Conservation (phyloP, 148 eudicot genomes). For the Rhododendron henanense region DNA sequence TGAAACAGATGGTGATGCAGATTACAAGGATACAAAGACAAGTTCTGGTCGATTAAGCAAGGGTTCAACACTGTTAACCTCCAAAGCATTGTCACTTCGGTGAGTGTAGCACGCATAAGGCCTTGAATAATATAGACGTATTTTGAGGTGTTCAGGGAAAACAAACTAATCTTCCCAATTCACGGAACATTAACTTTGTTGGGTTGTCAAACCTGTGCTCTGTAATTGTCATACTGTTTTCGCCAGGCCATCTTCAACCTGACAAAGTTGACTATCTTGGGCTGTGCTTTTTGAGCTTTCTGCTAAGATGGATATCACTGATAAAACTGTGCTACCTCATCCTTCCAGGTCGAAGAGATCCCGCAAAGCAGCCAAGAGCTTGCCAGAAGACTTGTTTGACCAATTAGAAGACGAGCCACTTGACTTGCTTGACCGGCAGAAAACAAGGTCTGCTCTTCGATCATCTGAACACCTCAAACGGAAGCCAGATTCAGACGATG, state of each 20-base stretch:
- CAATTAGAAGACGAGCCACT: constrained; percentile 83
- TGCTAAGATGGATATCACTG: neutral
- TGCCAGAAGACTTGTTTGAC: constrained; percentile 62
- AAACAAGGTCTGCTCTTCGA: constrained; percentile 74
- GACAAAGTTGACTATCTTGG: neutral
- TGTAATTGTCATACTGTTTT: neutral
- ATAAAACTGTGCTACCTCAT: neutral
- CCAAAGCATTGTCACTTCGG: constrained; percentile 60
- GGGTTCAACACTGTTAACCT: constrained; percentile 38
- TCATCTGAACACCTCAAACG: constrained; percentile 45
- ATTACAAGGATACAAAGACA: constrained; percentile 45
- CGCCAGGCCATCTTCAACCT: neutral
- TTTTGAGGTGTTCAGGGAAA: neutral
- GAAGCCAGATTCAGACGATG: constrained; percentile 61
- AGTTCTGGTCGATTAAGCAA: constrained; percentile 47
- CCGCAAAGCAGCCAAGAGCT: constrained; percentile 47
- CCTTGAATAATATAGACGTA: neutral
- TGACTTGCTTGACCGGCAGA: constrained; percentile 74
- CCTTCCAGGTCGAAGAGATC: constrained; percentile 50
- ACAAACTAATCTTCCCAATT: neutral
- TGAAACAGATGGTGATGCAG: constrained; percentile 46
- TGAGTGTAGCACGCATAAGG: constrained; percentile 15
- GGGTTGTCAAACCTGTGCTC: neutral
- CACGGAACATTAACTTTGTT: neutral
- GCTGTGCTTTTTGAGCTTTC: neutral